phyloP scores from a whole-genome alignment of 768 basidiomycete genomes.

The Hydnomerulius pinastri region DNA sequence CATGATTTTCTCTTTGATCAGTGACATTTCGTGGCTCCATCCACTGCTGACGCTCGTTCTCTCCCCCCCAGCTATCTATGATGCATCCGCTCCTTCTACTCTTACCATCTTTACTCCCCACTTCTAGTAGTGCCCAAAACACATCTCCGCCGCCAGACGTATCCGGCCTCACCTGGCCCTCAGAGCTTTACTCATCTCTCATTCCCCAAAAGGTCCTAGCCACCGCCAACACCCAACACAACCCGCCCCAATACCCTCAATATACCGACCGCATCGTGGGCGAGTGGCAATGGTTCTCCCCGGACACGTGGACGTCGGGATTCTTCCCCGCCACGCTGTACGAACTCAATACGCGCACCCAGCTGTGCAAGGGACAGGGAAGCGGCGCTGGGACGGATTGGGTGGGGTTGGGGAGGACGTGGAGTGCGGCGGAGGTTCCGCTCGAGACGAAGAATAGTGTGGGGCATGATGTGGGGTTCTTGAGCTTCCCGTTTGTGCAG shows the following conservation, averaged over 20 bases:
- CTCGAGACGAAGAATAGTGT: constrained; percentile 49
- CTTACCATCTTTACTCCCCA: background rate
- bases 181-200: constrained; percentile 59
- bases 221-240: constrained; percentile 47
- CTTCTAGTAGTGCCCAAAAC: background rate
- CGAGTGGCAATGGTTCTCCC: constrained; percentile 52
- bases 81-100: background rate
- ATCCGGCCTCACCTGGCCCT: constrained; percentile 30
- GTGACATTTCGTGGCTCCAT: background rate
- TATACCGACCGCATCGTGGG: constrained; percentile 54
- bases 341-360: constrained; percentile 54
- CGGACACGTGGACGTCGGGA: constrained; percentile 67
- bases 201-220: constrained; percentile 59
- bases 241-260: constrained; percentile 57
- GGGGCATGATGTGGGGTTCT: constrained; percentile 71
- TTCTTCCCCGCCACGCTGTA: constrained; percentile 67
- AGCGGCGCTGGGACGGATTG: constrained; percentile 48
- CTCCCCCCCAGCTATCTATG: background rate
- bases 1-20: background rate
- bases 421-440: constrained; percentile 52
- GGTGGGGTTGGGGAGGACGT: constrained; percentile 52
- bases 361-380: constrained; percentile 47
- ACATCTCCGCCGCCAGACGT: background rate
- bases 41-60: no score
- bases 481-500: constrained; percentile 68